Base-by-base conservation (phyloP, 2,329 filamentous ascomycete species). In the Fusarium irregulare region DNA sequence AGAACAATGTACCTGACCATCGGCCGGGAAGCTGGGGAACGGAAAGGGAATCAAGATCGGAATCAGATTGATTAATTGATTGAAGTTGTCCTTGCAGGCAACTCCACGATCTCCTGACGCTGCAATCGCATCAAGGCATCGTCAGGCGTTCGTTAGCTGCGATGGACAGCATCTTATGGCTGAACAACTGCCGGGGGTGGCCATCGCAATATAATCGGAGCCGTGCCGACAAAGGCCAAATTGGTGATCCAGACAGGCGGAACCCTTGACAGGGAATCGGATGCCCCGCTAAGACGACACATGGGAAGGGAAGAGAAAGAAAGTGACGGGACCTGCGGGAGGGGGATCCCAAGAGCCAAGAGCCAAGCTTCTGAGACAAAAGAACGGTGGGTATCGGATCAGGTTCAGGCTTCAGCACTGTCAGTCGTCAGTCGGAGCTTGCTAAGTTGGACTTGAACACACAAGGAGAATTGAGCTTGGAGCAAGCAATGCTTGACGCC, bases 221-320 rank as follows among this genome's bases (percentile, higher is more conserved):
- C 42, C 40, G 42, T 50, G 28, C 49, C 32, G 50, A 41, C 60
- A 71, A 46, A 42, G 49, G 56, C 68, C 49, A 71, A 62, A 61
- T 63, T 65, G 55, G 56, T 69, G 68, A 71, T 71, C 68, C 60
- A 63, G 64, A 69, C 64, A 50, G 64, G 56, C 54, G 68, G 68
- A 55, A 56, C 64, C 49, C 48, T 58, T 44, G 50, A 60, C 68
- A 72, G 42, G 64, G 60, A 69, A 72, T 71, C 68, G 68, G 63
- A 48, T 41, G 58, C 67, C 41, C 49, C 57, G 37, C 45, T 42
- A 67, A 59, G 48, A 30, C 20, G 44, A 34, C 42, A 60, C 41
- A 50, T 60, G 49, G 47, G 34, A 28, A 20, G 37, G 34, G 34
- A 37, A 37, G 34, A 37, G 28, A 30, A 41, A 34, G 41, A 51